Evolutionary conservation across 352 stramenopile species (phyloP).

Genomic region (Phytopythium aichiense): DNA sequence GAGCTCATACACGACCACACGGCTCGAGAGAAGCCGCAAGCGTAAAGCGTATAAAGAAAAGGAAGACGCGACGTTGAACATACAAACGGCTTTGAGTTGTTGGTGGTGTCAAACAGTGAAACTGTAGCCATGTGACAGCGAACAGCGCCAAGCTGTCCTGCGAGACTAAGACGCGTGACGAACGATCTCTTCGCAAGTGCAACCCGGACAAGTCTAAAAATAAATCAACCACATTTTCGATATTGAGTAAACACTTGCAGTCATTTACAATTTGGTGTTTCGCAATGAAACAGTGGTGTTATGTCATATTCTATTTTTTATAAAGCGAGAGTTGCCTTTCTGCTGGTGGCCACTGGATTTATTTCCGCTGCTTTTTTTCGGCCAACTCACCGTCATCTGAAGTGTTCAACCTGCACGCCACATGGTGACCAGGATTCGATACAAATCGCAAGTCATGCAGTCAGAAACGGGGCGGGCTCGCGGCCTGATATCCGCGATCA

Average conservation of each 20-base stretch:
- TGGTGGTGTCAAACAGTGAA: background rate
- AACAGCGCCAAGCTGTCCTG: no score
- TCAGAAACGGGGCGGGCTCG: background rate
- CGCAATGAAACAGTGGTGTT: background rate
- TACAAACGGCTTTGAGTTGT: background rate
- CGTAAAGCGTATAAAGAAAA: background rate
- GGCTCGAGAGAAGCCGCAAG: background rate
- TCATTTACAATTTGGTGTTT: background rate
- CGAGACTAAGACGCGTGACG: no score
- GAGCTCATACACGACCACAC: background rate
- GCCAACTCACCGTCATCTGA: no score
- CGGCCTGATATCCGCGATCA: slow-evolving; percentile 24
- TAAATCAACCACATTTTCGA: background rate
- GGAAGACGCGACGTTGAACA: background rate
- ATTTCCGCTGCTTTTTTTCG: slow-evolving; percentile 3
- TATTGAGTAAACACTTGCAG: background rate
- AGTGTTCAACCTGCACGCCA: background rate
- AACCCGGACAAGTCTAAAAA: background rate
- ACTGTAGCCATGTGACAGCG: background rate
- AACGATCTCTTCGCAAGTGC: background rate
- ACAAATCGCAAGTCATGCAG: background rate
- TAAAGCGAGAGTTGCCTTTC: background rate
- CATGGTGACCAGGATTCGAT: background rate
- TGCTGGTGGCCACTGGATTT: slow-evolving; percentile 1
- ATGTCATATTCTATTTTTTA: background rate